These are phyloP conservation scores for Quercus alba DNA, from an alignment of 306 rosid genomes.

Conservation along the genomic window DNA sequence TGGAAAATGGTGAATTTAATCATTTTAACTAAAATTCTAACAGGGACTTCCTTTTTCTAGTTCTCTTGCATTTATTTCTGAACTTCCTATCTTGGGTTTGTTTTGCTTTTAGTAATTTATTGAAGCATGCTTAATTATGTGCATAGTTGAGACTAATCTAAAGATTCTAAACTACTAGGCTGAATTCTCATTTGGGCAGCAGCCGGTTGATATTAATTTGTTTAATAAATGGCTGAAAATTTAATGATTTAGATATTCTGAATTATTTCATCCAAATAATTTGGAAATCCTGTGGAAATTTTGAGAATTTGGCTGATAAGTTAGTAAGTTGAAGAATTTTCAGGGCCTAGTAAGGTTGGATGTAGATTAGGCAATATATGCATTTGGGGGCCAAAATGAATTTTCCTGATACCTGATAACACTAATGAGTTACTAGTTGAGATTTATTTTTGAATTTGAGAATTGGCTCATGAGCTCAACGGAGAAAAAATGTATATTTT, in stretches of 20 bases:
- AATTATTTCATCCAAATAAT: neutral
- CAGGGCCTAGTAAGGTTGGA: neutral
- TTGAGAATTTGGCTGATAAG: neutral
- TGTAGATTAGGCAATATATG: neutral
- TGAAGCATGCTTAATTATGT: neutral
- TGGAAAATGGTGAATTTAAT: too few relatives aligned
- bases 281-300: neutral
- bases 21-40: neutral
- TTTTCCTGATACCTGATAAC: neutral
- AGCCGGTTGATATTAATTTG: neutral
- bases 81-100: neutral
- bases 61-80: neutral
- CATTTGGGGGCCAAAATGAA: neutral
- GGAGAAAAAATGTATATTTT: neutral
- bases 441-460: neutral
- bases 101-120: neutral
- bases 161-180: neutral
- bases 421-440: neutral
- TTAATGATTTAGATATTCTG: neutral
- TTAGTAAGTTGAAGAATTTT: neutral
- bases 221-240: slow-evolving; percentile 1
- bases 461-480: neutral
- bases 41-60: neutral
- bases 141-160: neutral
- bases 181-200: slow-evolving; percentile 12